Evolutionary conservation across 345 rosid genomes (phyloP).

Genomic region (Theobroma cacao): DNA sequence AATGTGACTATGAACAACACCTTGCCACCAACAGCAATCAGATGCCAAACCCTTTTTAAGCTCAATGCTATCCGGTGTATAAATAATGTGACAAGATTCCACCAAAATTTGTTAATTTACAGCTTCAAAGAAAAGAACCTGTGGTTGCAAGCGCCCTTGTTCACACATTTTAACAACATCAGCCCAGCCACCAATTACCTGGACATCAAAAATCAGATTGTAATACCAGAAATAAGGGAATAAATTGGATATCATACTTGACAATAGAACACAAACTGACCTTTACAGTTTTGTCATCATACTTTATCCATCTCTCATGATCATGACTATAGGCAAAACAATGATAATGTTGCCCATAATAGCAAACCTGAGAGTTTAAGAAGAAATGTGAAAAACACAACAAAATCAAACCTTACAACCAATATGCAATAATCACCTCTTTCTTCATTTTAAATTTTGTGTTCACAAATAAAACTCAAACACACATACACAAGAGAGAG

Average conservation of each 20-base stretch:
- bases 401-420: not conserved
- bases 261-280: slow-evolving; percentile 34
- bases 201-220: slow-evolving; percentile 16
- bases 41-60: slow-evolving; percentile 10
- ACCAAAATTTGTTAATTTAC: slow-evolving; percentile 33
- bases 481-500: not conserved
- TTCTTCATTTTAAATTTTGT: not conserved
- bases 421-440: not conserved
- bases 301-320: slow-evolving; percentile 80
- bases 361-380: slow-evolving; percentile 72
- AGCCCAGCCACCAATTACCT: slow-evolving; percentile 89
- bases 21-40: slow-evolving; percentile 17
- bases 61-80: slow-evolving; percentile 18
- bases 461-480: not conserved
- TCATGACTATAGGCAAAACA: slow-evolving; percentile 89
- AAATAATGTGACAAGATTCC: slow-evolving; percentile 24
- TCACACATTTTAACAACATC: slow-evolving; percentile 80
- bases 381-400: slow-evolving; percentile 8
- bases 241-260: not conserved
- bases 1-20: slow-evolving; percentile 18
- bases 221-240: slow-evolving; percentile 5
- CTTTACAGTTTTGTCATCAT: slow-evolving; percentile 94
- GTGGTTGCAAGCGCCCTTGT: slow-evolving; percentile 94
- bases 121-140: slow-evolving; percentile 89
- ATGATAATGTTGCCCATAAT: slow-evolving; percentile 97